phyloP scores from a whole-genome alignment of 2,329 filamentous ascomycete genomes.

The Diplodia sapinea region DNA sequence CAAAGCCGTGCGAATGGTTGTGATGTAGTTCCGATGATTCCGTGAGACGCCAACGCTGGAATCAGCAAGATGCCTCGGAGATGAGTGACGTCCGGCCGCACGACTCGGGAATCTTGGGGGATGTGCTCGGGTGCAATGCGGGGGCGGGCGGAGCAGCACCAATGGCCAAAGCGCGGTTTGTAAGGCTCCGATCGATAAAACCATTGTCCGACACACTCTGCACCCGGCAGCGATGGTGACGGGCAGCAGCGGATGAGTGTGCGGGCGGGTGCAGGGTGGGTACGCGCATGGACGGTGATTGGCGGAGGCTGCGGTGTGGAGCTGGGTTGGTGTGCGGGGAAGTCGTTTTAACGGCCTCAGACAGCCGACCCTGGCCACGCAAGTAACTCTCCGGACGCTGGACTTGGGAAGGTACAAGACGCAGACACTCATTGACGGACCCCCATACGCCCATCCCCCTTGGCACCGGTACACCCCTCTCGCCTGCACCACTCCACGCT shows the following conservation, averaged over 20 bases:
- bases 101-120: slow-evolving; percentile 19
- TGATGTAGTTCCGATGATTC: too few species aligned
- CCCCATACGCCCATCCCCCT: slow-evolving; percentile 10
- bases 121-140: slow-evolving; percentile 24
- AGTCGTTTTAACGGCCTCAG: slow-evolving; percentile 18
- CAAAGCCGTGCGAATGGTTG: neutral
- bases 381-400: slow-evolving; percentile 26
- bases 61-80: neutral
- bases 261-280: slow-evolving; percentile 1
- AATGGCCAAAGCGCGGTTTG: slow-evolving; percentile 12
- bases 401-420: slow-evolving; percentile 25
- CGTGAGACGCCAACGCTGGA: neutral
- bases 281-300: slow-evolving; percentile 9
- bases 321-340: slow-evolving; percentile 24
- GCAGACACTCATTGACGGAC: slow-evolving; percentile 26
- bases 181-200: slow-evolving; percentile 1
- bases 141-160: slow-evolving; percentile 17
- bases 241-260: slow-evolving; percentile 19
- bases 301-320: slow-evolving; percentile 15
- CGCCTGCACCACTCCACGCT: slow-evolving; percentile 21
- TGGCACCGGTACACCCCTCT: slow-evolving; percentile 24
- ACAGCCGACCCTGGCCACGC: slow-evolving; percentile 3
- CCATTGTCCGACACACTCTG: neutral
- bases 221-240: slow-evolving; percentile 11
- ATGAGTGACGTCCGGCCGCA: neutral